These are phyloP conservation scores for Neocallimastix lanati DNA, from an alignment of 192 early-diverging fungal species.

Conservation along the genomic window DNA sequence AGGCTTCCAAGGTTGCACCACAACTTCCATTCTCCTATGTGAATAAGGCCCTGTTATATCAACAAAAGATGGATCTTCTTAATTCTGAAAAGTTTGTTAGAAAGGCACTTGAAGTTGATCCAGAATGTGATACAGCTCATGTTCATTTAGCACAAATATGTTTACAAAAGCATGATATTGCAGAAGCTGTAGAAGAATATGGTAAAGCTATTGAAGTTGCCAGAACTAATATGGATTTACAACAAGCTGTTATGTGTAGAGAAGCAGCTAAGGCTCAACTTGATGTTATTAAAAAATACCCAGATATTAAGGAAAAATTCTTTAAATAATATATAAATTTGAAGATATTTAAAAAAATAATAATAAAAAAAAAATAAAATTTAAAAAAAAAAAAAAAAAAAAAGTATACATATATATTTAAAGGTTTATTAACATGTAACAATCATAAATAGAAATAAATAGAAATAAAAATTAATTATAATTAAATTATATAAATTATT, in stretches of 20 bases:
- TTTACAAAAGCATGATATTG: slow-evolving; percentile 51
- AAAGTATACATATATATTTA: no score
- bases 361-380: no score
- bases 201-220: slow-evolving; percentile 25
- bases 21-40: slow-evolving; percentile 90
- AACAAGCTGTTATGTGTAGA: neutral
- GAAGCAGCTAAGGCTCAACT: neutral
- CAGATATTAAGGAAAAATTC: neutral
- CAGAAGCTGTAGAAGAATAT: slow-evolving; percentile 63
- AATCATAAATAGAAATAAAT: no score
- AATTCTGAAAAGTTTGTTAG: slow-evolving; percentile 57
- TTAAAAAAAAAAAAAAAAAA: no score
- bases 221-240: neutral
- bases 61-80: slow-evolving; percentile 60
- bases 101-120: slow-evolving; percentile 72
- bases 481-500: no score
- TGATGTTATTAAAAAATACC: neutral
- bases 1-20: slow-evolving; percentile 63
- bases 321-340: neutral
- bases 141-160: slow-evolving; percentile 50
- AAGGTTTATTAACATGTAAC: no score
- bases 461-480: no score
- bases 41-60: slow-evolving; percentile 59
- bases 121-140: slow-evolving; percentile 87
- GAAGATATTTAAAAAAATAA: no score